Evolutionary conservation across 2,329 filamentous ascomycete species (phyloP), one percentile per base, ranked within the genome.

Genomic region (Beauveria australis): DNA sequence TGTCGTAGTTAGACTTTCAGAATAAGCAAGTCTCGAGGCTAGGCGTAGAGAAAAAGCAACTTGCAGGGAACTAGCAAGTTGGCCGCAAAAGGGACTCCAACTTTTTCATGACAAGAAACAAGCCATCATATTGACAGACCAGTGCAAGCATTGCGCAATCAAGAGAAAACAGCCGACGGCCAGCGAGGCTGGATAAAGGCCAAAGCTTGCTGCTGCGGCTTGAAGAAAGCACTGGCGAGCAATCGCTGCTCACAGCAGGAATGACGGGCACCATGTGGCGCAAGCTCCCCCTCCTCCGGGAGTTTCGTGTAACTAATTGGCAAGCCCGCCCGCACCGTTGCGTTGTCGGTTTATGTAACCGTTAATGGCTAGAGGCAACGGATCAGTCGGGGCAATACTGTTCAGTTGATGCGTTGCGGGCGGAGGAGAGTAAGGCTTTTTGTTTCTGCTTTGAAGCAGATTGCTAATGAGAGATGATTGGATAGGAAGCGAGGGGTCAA

Each of bases 21-120:
- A 55, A 57, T 16, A 61, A 61, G 53, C 52, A 61, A 61, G 28
- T 51, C 30, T 19, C 14, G 5, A 43, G 37, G 40, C 52, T 22
- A 41, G 43, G n/a, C 30, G 24, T 26, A 22, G 33, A 10, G 37
- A 61, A 61, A 57, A 61, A 57, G 53, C 22, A 61, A 56, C 30
- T n/a, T 37, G 47, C 28, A 46, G 18, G 40, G 51, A 37, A 37
- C 56, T 33, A 41, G 56, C 14, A 44, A 22, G 22, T 37, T 48
- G 44, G 44, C 28, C 12, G 22, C 19, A 48, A 33, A 33, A 58
- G 46, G 33, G 46, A 49, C 41, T 28, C 26, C 10, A 9, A 4
- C 14, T 22, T 22, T 56, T 49, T 40, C 2, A 41, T 22, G n/a
- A 22, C 30, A 33, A 10, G 19, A 44, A 19, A n/a, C 37, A 26